These are phyloP conservation scores for Phialophora verrucosa DNA, from an alignment of 2,329 filamentous ascomycete genomes.

Conservation along the genomic window DNA sequence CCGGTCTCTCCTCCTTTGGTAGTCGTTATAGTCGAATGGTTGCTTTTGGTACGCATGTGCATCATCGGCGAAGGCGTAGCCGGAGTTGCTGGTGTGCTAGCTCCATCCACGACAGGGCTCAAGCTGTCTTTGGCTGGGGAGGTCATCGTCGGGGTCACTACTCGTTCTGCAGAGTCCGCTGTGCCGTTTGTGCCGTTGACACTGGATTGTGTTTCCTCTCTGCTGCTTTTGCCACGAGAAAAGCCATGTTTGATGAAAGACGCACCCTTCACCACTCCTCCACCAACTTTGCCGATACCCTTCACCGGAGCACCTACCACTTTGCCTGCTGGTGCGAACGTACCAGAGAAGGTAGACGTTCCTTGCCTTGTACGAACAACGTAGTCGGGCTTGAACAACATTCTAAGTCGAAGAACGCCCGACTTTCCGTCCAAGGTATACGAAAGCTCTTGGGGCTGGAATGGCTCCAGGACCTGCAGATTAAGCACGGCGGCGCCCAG, in stretches of 20 bases:
- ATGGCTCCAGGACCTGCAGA: slow-evolving; percentile 81
- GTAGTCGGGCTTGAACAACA: slow-evolving; percentile 93
- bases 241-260: slow-evolving; percentile 89
- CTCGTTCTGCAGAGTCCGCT: slow-evolving; percentile 18
- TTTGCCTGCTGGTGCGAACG: slow-evolving; percentile 83
- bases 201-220: slow-evolving; percentile 39
- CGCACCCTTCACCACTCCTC: slow-evolving; percentile 84
- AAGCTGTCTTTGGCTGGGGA: slow-evolving; percentile 35
- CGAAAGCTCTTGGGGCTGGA: slow-evolving; percentile 75
- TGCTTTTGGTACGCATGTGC: slow-evolving; percentile 56
- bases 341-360: slow-evolving; percentile 89
- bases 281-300: slow-evolving; percentile 79
- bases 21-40: slow-evolving; percentile 59
- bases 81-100: slow-evolving; percentile 30
- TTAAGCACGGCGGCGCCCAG: slow-evolving; percentile 79
- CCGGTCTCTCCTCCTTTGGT: slow-evolving; percentile 67
- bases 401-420: slow-evolving; percentile 77
- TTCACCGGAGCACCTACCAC: slow-evolving; percentile 97
- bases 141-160: slow-evolving; percentile 21
- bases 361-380: slow-evolving; percentile 85
- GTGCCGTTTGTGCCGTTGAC: slow-evolving; percentile 31
- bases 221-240: slow-evolving; percentile 67
- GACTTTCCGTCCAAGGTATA: slow-evolving; percentile 87
- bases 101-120: slow-evolving; percentile 24
- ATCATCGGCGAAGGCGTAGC: slow-evolving; percentile 34